Conservation (phyloP, 2,329 filamentous ascomycete species). For the Shiraia bambusicola region DNA sequence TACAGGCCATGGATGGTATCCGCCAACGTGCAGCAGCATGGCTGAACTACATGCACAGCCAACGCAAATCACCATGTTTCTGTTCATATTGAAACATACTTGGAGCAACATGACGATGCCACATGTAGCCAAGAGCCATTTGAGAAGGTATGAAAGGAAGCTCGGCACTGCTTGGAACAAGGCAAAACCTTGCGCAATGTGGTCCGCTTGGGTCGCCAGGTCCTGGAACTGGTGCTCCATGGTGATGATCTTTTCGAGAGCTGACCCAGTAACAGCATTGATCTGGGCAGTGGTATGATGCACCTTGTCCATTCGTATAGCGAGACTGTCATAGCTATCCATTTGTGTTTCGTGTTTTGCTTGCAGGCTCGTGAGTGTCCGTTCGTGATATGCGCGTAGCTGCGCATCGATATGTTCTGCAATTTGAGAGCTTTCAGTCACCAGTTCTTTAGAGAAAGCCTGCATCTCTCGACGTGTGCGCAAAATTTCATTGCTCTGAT, state of each 20-base stretch:
- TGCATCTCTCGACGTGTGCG: slow-evolving; percentile 21
- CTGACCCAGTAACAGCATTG: slow-evolving; percentile 12
- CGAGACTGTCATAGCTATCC: slow-evolving; percentile 16
- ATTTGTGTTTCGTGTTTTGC: slow-evolving; percentile 22
- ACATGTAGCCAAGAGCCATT: slow-evolving; percentile 5
- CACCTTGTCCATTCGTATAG: slow-evolving; percentile 13
- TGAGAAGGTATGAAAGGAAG: slow-evolving; percentile 10
- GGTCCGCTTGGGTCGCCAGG: slow-evolving; percentile 22
- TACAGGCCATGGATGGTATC: slow-evolving; percentile 17
- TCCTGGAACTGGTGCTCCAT: slow-evolving; percentile 21
- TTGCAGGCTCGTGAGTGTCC: slow-evolving; percentile 12
- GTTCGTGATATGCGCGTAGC: slow-evolving; percentile 19
- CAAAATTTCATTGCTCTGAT: slow-evolving; percentile 17
- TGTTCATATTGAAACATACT: slow-evolving; percentile 19
- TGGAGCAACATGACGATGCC: slow-evolving; percentile 14
- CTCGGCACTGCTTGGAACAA: slow-evolving; percentile 22
- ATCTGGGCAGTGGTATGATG: slow-evolving; percentile 14
- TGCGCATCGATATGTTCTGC: slow-evolving; percentile 15
- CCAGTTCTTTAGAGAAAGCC: slow-evolving; percentile 20
- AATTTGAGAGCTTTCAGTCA: slow-evolving; percentile 18
- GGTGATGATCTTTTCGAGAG: slow-evolving; percentile 16
- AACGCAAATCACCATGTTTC: slow-evolving; percentile 14
- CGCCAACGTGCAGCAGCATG: slow-evolving; percentile 18
- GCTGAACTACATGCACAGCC: slow-evolving; percentile 20
- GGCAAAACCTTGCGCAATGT: slow-evolving; percentile 24